These are phyloP conservation scores for Xylaria acuta DNA, from an alignment of 495 filamentous ascomycete species.

Conservation along the genomic window DNA sequence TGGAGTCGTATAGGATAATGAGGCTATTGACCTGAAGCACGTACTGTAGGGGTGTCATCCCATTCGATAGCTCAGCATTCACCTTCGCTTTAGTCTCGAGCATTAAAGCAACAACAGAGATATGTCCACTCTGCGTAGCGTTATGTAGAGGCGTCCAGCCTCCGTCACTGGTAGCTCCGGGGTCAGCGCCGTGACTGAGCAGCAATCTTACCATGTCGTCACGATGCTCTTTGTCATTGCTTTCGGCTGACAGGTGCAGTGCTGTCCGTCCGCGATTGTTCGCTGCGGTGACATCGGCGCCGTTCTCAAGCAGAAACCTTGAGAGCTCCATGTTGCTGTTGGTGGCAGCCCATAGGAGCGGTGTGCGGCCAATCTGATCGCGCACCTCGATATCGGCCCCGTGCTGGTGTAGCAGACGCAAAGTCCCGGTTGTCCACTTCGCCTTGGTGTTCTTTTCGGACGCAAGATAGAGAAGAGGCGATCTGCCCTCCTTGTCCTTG, in stretches of 20 bases:
- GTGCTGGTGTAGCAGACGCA: conserved; percentile 43
- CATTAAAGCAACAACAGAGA: conserved; percentile 56
- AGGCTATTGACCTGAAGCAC: background rate
- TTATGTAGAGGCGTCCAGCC: conserved; percentile 71
- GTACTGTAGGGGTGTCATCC: conserved; percentile 65
- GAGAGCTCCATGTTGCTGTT: conserved; percentile 64
- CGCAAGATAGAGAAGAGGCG: conserved; percentile 40
- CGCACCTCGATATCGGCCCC: conserved; percentile 52
- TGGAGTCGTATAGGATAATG: conserved; percentile 22
- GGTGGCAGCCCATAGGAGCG: conserved; percentile 69
- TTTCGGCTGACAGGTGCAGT: conserved; percentile 63
- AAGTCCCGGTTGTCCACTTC: conserved; percentile 40
- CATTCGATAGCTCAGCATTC: conserved; percentile 60
- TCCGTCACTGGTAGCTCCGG: conserved; percentile 64
- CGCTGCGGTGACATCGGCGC: conserved; percentile 56
- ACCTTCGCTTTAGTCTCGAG: conserved; percentile 60
- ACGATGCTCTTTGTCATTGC: conserved; percentile 46
- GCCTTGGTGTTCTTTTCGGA: conserved; percentile 41
- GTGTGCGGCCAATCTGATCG: conserved; percentile 59
- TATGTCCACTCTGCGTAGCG: conserved; percentile 63
- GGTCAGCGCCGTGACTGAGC: conserved; percentile 57
- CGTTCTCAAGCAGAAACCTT: conserved; percentile 58
- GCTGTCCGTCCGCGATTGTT: conserved; percentile 66
- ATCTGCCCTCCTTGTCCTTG: conserved; percentile 41
- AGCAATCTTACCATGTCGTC: conserved; percentile 64